Percentiles rank a stretch among this genome's conserved stretches.
Evolutionary conservation across 306 rosid genomes (phyloP).

Genomic region (Fagus sylvatica): DNA sequence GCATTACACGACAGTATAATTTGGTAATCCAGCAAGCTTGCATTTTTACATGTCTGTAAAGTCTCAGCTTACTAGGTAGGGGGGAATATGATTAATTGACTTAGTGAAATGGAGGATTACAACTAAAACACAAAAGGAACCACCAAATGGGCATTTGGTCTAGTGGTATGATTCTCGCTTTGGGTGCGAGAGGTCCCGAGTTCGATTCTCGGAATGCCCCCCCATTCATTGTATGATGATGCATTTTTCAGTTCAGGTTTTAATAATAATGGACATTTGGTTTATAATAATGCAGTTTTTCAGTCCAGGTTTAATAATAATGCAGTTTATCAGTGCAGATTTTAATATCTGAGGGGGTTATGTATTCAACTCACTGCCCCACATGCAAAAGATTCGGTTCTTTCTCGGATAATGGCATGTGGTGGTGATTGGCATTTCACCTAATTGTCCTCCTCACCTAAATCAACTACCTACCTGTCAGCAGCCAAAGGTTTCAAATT

Average conservation of each 20-base stretch:
- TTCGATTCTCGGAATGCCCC: constrained; percentile 52
- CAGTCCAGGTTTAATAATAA: not conserved
- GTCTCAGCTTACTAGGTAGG: too few relatives aligned
- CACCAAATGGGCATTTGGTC: constrained; percentile 50
- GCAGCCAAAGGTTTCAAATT: too few relatives aligned
- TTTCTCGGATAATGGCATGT: too few relatives aligned
- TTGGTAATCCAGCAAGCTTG: too few relatives aligned
- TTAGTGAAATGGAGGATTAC: too few relatives aligned
- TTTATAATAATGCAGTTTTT: not conserved
- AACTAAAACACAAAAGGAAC: not conserved
- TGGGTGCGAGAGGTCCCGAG: constrained; percentile 58
- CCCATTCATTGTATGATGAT: not conserved
- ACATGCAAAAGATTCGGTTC: not conserved
- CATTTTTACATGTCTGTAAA: too few relatives aligned
- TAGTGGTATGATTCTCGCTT: constrained; percentile 61
- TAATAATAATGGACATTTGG: not conserved
- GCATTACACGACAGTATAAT: too few relatives aligned
- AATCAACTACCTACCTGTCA: not conserved
- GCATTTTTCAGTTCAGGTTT: not conserved
- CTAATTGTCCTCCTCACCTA: not conserved
- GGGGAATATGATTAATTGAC: too few relatives aligned
- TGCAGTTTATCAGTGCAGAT: not conserved
- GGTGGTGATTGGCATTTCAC: not conserved
- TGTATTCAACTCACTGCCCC: not conserved
- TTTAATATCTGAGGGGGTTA: not conserved